Conservation (phyloP, 2,329 filamentous ascomycete species). For the Phaeosphaeriaceae sp. region DNA sequence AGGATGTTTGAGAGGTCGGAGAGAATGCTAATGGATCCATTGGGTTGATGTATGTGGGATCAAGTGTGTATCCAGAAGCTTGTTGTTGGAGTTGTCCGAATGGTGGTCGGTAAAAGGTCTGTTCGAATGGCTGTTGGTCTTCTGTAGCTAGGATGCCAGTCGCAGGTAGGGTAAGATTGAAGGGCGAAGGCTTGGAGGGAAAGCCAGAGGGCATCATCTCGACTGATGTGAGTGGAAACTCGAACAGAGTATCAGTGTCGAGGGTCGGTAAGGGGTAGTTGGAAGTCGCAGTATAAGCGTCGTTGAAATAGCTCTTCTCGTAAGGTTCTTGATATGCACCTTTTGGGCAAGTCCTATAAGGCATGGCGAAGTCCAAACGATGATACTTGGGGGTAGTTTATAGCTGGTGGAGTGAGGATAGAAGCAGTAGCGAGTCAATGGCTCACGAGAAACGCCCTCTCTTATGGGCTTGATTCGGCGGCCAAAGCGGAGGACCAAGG, state of each 20-base stretch:
- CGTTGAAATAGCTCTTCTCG: slow-evolving; percentile 33
- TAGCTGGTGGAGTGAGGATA: neutral
- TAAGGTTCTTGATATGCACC: slow-evolving; percentile 30
- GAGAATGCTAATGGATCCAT: slow-evolving; percentile 25
- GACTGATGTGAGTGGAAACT: slow-evolving; percentile 31
- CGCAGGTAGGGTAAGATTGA: slow-evolving; percentile 22
- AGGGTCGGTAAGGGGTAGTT: slow-evolving; percentile 36
- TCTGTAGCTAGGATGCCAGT: slow-evolving; percentile 20
- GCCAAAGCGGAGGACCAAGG: slow-evolving; percentile 5
- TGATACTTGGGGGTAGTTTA: slow-evolving; percentile 8
- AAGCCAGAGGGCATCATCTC: slow-evolving; percentile 24
- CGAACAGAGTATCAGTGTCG: slow-evolving; percentile 33
- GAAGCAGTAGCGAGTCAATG: neutral
- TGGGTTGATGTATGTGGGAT: slow-evolving; percentile 18
- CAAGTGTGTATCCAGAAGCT: slow-evolving; percentile 26
- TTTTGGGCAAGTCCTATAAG: slow-evolving; percentile 28
- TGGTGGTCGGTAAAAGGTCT: slow-evolving; percentile 24
- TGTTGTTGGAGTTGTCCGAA: slow-evolving; percentile 28
- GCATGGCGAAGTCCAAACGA: slow-evolving; percentile 23
- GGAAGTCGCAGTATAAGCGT: slow-evolving; percentile 28
- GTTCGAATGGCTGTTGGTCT: slow-evolving; percentile 18
- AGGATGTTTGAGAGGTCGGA: slow-evolving; percentile 23
- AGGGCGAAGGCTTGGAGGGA: slow-evolving; percentile 10
- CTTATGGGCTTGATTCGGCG: neutral
- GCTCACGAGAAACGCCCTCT: neutral